A percentile compares a stretch with the other conserved stretches of the same genome.
These are phyloP conservation scores for Globisporangium echinulatum DNA, from an alignment of 352 stramenopile species.

Conservation along the genomic window DNA sequence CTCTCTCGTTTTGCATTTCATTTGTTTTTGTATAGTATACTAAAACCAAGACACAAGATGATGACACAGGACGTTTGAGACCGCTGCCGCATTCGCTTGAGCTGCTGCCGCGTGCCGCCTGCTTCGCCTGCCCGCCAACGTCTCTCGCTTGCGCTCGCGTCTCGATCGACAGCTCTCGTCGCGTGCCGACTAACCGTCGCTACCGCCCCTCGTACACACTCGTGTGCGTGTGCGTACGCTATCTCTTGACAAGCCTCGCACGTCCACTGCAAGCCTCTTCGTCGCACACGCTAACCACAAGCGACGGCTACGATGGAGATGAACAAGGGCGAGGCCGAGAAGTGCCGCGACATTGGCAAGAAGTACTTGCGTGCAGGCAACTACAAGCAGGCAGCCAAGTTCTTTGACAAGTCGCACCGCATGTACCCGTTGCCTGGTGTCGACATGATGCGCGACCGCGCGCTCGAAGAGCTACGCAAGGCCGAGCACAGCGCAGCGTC, in stretches of 20 bases:
- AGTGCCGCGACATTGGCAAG: slow-evolving; percentile 88
- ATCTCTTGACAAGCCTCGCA: too few relatives aligned
- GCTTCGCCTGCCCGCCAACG: background rate
- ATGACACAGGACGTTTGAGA: background rate
- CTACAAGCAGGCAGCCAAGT: slow-evolving; percentile 87
- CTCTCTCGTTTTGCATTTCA: background rate
- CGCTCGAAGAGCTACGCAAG: slow-evolving; percentile 43
- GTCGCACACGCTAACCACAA: background rate
- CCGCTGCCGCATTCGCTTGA: background rate
- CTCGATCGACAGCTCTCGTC: too few relatives aligned
- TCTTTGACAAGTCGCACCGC: slow-evolving; percentile 89
- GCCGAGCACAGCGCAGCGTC: slow-evolving; percentile 11
- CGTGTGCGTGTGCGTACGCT: too few relatives aligned
- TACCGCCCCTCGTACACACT: background rate
- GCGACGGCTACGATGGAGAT: slow-evolving; percentile 66
- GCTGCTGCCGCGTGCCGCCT: background rate
- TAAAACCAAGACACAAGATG: background rate
- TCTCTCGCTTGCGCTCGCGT: background rate
- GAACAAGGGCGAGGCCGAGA: slow-evolving; percentile 90
- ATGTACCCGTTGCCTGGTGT: slow-evolving; percentile 86
- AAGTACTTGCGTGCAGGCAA: slow-evolving; percentile 81
- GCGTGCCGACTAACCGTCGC: background rate
- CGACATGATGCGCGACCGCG: slow-evolving; percentile 71
- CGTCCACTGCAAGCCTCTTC: too few relatives aligned
- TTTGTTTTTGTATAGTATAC: background rate